Conservation (phyloP, 1,284 basidiomycete genomes). For the Ustilago vetiveriae region DNA sequence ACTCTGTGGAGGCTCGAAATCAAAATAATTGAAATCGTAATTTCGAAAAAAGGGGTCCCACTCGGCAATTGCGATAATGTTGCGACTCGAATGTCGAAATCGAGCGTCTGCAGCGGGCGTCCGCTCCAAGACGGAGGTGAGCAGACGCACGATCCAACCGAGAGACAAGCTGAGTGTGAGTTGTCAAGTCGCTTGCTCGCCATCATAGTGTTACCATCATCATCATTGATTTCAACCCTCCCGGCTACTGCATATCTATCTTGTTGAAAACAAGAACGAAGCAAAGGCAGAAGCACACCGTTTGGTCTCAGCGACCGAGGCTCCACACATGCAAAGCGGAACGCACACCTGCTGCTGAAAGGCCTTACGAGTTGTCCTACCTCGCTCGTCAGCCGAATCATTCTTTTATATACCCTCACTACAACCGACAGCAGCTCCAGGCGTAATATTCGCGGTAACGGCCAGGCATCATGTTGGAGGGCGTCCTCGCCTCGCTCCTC, state of each 20-base stretch:
- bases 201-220: not conserved
- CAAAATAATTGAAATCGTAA: not conserved
- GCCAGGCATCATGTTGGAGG: constrained; percentile 57
- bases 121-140: no score
- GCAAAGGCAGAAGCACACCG: no score
- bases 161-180: not conserved
- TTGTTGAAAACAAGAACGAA: no score
- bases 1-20: no score
- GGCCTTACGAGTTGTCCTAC: not conserved
- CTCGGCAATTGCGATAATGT: no score
- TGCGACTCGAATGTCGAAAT: no score
- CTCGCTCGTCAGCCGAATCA: not conserved
- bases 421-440: not conserved
- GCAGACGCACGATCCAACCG: constrained; percentile 8
- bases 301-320: no score
- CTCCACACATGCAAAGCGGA: not conserved
- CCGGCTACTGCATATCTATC: no score
- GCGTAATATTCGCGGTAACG: not conserved
- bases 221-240: no score
- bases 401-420: not conserved
- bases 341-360: constrained; percentile 1
- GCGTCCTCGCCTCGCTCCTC: constrained; percentile 65
- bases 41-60: constrained; percentile 4
- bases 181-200: not conserved
- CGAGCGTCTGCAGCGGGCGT: no score